A percentile compares a stretch with the other conserved stretches of the same genome.
Conservation (phyloP, 805 yeast species). For the Brettanomyces anomalus region DNA sequence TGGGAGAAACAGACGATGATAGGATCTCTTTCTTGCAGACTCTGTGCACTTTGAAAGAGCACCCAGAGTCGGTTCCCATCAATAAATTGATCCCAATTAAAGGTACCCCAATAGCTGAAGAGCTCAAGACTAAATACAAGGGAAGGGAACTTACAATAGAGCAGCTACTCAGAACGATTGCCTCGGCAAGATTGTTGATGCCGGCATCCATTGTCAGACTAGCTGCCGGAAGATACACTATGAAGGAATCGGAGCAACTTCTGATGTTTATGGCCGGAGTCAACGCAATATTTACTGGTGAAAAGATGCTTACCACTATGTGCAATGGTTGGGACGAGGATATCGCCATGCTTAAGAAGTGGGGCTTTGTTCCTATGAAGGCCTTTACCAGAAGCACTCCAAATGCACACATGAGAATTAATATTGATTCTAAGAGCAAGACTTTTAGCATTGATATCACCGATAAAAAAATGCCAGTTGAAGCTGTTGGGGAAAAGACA, state of each 20-base stretch:
- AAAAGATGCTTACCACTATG: conserved; percentile 73
- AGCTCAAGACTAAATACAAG: conserved; percentile 27
- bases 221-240: conserved; percentile 76
- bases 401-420: neutral
- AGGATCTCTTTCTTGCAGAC: conserved; percentile 62
- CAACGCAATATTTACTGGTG: conserved; percentile 76
- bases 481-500: neutral
- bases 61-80: conserved; percentile 78
- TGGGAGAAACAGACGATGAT: conserved; percentile 68
- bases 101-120: conserved; percentile 69
- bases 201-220: conserved; percentile 62
- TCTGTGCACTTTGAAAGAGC: conserved; percentile 56
- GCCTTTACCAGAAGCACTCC: conserved; percentile 7
- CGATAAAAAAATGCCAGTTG: neutral
- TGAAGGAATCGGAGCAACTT: conserved; percentile 70
- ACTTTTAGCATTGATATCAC: neutral
- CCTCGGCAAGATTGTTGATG: conserved; percentile 70
- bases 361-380: conserved; percentile 40
- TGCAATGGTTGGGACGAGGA: conserved; percentile 84
- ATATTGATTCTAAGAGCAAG: conserved; percentile 1
- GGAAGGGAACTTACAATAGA: conserved; percentile 46
- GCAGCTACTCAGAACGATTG: conserved; percentile 56
- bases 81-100: conserved; percentile 69
- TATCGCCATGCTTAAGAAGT: conserved; percentile 51
- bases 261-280: conserved; percentile 71